Base-by-base conservation (phyloP, 2,329 filamentous ascomycete genomes). In the Aspergillus pseudoviridinutans region DNA sequence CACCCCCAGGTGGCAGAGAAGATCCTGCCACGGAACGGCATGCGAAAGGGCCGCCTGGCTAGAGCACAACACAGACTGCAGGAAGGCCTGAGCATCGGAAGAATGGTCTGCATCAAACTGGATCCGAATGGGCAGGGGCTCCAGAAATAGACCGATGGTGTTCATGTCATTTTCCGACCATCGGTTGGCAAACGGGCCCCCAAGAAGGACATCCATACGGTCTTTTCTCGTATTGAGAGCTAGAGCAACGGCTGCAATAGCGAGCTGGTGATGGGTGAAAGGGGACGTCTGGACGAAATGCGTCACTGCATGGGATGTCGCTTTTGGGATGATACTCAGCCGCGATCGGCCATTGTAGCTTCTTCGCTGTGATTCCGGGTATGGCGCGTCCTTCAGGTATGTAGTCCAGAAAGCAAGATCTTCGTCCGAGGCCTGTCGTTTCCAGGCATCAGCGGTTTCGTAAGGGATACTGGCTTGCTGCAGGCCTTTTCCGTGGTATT, bases 91-190 rank as follows among this genome's bases (percentile, higher is more conserved):
- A 17, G 38, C 38, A 4, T 20, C 20, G 17, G 44, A 35, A 2
- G 29, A 32, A 1, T 10, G 10, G 9, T 7, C 12, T 9, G 38
- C 3, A 7, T 10, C 28, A 8, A 27, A 22, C 24, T 24, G 44
- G 10, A 58, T 58, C 6, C 56, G 56, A 10, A 58, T 32, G 14
- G 56, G 51, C n/a, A 58, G 25, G 3, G 56, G 56, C 38, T 58
- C 56, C 24, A 58, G 56, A 17, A 58, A 58, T 10, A 58, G 38
- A 7, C 56, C 56, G 35, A 55, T 47, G 14, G 28, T 51, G 2
- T 51, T 28, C 20, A 54, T 38, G 24, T 58, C 56, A 12, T 47
- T 47, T 24, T 47, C 27, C 1, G 41, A 44, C 9, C 46, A 27
- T 8, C 56, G 51, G 27, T 58, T 58, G 22, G 54, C 24, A 28